A percentile compares a stretch with the other conserved stretches of the same genome.
Evolutionary conservation across 768 basidiomycete genomes (phyloP).

Genomic region (Macrolepiota albuminosa): DNA sequence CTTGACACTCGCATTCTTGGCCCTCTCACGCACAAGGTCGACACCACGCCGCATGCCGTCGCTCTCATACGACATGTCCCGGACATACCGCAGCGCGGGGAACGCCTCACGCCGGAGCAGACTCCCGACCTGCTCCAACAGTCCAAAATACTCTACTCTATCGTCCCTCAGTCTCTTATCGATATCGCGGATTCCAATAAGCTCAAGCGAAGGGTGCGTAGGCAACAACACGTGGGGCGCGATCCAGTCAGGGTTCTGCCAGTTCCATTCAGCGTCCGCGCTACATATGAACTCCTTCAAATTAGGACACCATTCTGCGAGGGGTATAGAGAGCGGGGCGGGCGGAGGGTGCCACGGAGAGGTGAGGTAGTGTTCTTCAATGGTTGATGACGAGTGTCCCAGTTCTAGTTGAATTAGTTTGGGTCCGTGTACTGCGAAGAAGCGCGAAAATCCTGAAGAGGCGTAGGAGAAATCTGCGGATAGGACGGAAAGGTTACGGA

Average conservation of each 20-base stretch:
- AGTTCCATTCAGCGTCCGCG: constrained; percentile 79
- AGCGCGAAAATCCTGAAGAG: constrained; percentile 56
- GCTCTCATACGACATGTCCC: constrained; percentile 61
- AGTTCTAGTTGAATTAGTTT: constrained; percentile 65
- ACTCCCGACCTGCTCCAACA: constrained; percentile 60
- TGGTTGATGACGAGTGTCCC: constrained; percentile 62
- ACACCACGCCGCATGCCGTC: constrained; percentile 44
- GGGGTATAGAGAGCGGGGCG: constrained; percentile 35
- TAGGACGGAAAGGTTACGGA: constrained; percentile 62
- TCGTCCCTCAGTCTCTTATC: constrained; percentile 56
- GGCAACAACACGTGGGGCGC: constrained; percentile 71
- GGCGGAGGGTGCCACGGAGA: constrained; percentile 34
- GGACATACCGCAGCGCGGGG: constrained; percentile 52
- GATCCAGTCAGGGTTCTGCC: constrained; percentile 77
- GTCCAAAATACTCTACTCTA: constrained; percentile 47
- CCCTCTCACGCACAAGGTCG: constrained; percentile 3
- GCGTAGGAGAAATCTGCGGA: constrained; percentile 70
- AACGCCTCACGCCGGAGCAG: constrained; percentile 56
- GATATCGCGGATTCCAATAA: constrained; percentile 72
- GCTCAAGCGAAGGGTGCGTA: constrained; percentile 51
- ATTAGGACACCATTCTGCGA: constrained; percentile 69
- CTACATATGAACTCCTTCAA: constrained; percentile 66
- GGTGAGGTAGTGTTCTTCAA: constrained; percentile 65
- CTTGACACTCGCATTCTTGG: neutral
- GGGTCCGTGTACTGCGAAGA: constrained; percentile 62